Base-by-base conservation (phyloP, 352 stramenopile genomes). In the Phytophthora brassicae region DNA sequence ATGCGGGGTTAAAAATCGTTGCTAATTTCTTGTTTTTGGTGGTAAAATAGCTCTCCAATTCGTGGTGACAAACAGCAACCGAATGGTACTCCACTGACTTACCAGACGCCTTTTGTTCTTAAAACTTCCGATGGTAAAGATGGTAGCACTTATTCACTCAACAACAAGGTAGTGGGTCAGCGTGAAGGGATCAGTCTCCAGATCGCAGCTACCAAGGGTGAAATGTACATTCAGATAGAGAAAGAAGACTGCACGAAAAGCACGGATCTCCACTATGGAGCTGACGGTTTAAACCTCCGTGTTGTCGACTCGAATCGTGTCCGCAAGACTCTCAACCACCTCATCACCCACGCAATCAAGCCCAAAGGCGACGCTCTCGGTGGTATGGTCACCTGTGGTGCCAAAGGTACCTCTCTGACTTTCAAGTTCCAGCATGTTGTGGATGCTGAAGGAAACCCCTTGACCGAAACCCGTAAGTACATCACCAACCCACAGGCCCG, bases 291-390 rank as follows among this genome's bases (percentile, higher is more conserved):
- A 9, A 66, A 59, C 36, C 42, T 92, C 33, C 65, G 59, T 16
- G 77, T 92, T 31, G 77, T 89, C 22, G 80, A 93, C 68, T 88
- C 80, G 54, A 89, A 92, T 51, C 84, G 82, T 43, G 81, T 89
- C 26, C 74, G 82, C 54, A 89, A 85, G 63, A 80, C 67, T 22
- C 84, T 79, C 60, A 89, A 93, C 65, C 79, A 88, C 24, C 52
- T 76, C 22, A 55, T 90, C 6, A 77, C 67, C 7, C 68, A 81
- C 48, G 60, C 79, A 22, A 33, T 43, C 28, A 88, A 86, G 56
- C 60, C 69, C 45, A 89, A 89, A 66, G 72, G 68, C 39, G 71
- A 81, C 16, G 68, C 57, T 2, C 60, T 60, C 13, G 76, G 75
- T 17, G 83, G 77, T 12, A 74, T 77, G 14, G 69, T 89, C 55